Evolutionary conservation across 1,284 basidiomycete genomes (phyloP).

Genomic region (Ceratobasidium sp.): DNA sequence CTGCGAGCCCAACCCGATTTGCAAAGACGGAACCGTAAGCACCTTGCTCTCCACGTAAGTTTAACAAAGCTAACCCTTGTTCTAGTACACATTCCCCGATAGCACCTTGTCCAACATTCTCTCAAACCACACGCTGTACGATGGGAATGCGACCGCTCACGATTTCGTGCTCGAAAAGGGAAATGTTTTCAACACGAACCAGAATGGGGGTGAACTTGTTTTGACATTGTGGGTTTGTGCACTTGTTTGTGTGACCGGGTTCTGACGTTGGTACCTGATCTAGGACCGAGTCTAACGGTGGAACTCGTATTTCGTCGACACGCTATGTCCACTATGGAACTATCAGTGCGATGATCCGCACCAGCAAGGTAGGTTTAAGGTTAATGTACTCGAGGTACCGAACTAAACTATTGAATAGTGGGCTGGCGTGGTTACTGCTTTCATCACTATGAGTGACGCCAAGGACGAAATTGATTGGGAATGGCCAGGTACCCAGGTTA

Average conservation of each 20-base stretch:
- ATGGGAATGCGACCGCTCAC: constrained; percentile 74
- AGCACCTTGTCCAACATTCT: constrained; percentile 64
- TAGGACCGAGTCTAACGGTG: constrained; percentile 67
- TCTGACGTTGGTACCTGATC: background rate
- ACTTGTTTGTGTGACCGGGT: background rate
- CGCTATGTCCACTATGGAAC: constrained; percentile 82
- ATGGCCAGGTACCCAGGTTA: constrained; percentile 54
- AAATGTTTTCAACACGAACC: constrained; percentile 64
- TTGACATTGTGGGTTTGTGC: constrained; percentile 58
- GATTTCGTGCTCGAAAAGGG: constrained; percentile 78
- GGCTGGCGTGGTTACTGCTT: constrained; percentile 79
- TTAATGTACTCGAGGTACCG: constrained; percentile 12
- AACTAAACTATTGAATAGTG: constrained; percentile 55
- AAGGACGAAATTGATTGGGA: constrained; percentile 91
- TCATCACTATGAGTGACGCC: constrained; percentile 80
- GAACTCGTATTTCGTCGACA: constrained; percentile 78
- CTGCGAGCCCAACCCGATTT: constrained; percentile 75
- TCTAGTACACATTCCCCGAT: constrained; percentile 67
- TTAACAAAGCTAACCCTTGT: constrained; percentile 6
- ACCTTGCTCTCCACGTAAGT: constrained; percentile 8
- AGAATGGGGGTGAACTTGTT: constrained; percentile 66
- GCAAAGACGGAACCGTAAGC: constrained; percentile 65
- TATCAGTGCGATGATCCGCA: constrained; percentile 70
- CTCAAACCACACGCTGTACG: constrained; percentile 65
- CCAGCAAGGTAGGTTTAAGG: constrained; percentile 34